A percentile compares a stretch with the other conserved stretches of the same genome.
phyloP scores from a whole-genome alignment of 2,329 filamentous ascomycete genomes.

The Trichoderma koningii region DNA sequence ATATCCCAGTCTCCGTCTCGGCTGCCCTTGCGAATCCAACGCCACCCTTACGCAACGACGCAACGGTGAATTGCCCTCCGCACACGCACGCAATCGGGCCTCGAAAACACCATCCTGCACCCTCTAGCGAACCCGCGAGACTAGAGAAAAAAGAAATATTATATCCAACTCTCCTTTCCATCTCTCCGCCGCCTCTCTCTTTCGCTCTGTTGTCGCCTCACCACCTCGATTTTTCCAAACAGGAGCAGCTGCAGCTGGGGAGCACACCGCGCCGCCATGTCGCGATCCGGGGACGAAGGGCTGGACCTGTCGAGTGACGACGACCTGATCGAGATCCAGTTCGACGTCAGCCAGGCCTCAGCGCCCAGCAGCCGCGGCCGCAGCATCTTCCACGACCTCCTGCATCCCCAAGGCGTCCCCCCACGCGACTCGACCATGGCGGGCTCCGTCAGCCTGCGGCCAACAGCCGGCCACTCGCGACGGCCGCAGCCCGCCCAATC shows the following conservation, averaged over 20 bases:
- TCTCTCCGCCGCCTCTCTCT: not conserved
- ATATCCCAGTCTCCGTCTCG: not conserved
- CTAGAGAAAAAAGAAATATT: not conserved
- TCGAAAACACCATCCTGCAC: not conserved
- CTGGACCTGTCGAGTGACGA: slow-evolving; percentile 35
- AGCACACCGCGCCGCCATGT: slow-evolving; percentile 25
- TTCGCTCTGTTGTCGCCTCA: not conserved
- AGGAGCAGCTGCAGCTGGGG: not conserved
- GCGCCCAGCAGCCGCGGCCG: slow-evolving; percentile 1
- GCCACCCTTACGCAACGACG: slow-evolving; percentile 15
- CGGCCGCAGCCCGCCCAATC: not conserved
- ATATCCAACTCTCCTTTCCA: not conserved
- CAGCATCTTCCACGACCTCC: slow-evolving; percentile 25
- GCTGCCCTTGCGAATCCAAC: not conserved
- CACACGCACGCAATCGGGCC: not conserved
- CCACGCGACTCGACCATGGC: slow-evolving; percentile 1
- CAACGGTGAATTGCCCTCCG: slow-evolving; percentile 7
- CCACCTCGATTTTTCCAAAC: not conserved
- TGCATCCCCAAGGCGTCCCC: slow-evolving; percentile 18
- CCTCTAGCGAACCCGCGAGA: too few species aligned
- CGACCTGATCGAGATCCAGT: slow-evolving; percentile 42
- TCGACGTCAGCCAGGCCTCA: slow-evolving; percentile 33
- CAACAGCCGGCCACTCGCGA: slow-evolving; percentile 1
- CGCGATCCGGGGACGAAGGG: slow-evolving; percentile 27
- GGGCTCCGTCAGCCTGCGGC: not conserved